Evolutionary conservation across 805 yeast genomes (phyloP).

Genomic region (Cyberlindnera xylosilytica): DNA sequence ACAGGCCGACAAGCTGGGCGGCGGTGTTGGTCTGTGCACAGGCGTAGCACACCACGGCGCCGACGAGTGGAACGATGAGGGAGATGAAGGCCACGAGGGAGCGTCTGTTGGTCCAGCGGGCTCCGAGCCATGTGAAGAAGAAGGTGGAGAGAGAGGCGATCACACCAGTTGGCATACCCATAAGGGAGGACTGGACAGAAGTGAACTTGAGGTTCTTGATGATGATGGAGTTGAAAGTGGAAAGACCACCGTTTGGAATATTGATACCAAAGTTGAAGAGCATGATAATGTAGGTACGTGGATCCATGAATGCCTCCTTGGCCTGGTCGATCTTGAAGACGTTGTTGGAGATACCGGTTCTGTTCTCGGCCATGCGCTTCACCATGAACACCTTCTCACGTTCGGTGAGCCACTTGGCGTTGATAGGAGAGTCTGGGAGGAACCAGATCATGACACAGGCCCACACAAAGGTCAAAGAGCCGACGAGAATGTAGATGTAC

Average conservation of each 20-base stretch:
- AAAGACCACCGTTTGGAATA: conserved; percentile 35
- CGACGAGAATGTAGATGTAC: conserved; percentile 46
- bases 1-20: conserved; percentile 28
- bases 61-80: conserved; percentile 28
- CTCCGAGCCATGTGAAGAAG: conserved; percentile 32
- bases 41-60: conserved; percentile 26
- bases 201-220: conserved; percentile 25
- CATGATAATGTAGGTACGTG: conserved; percentile 33
- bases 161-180: conserved; percentile 30
- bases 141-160: conserved; percentile 32
- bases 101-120: conserved; percentile 30
- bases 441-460: conserved; percentile 32
- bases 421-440: conserved; percentile 52
- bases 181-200: conserved; percentile 24
- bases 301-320: conserved; percentile 40
- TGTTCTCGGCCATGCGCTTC: conserved; percentile 38
- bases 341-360: conserved; percentile 41
- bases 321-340: conserved; percentile 40
- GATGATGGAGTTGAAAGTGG: conserved; percentile 28
- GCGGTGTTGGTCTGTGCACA: conserved; percentile 22
- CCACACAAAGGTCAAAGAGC: conserved; percentile 42
- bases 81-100: conserved; percentile 27
- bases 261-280: conserved; percentile 30
- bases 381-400: conserved; percentile 45
- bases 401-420: conserved; percentile 40